A percentile compares a stretch with the other conserved stretches of the same genome.
Evolutionary conservation across 805 yeast genomes (phyloP).

Genomic region (Starmera pachycereana): DNA sequence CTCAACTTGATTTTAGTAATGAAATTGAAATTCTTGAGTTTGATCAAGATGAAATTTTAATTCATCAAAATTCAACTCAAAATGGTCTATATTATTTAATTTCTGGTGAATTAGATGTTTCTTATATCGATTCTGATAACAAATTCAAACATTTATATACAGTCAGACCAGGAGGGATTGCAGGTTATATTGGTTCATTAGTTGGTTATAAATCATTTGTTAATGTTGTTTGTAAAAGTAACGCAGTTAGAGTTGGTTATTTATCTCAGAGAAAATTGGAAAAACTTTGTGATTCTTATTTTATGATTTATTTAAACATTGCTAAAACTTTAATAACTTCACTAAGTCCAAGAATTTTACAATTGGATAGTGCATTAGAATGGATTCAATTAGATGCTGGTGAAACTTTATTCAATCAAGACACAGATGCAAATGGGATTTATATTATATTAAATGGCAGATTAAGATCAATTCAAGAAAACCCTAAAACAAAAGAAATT

Average conservation of each 20-base stretch:
- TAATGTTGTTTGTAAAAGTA: constrained; percentile 50
- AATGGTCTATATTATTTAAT: constrained; percentile 76
- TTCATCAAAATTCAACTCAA: constrained; percentile 53
- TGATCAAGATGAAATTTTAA: constrained; percentile 43
- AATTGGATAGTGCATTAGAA: constrained; percentile 85
- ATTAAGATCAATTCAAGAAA: constrained; percentile 41
- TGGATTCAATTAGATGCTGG: constrained; percentile 94
- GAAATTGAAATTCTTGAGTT: constrained; percentile 45
- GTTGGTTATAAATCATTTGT: constrained; percentile 75
- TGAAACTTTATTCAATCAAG: constrained; percentile 66
- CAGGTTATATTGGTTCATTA: constrained; percentile 77
- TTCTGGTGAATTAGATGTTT: constrained; percentile 66
- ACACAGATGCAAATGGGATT: constrained; percentile 82
- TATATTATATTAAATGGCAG: constrained; percentile 86
- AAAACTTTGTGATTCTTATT: constrained; percentile 60
- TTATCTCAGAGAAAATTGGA: constrained; percentile 55
- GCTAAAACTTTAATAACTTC: constrained; percentile 66
- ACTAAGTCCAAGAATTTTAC: constrained; percentile 54
- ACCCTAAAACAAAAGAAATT: constrained; percentile 16
- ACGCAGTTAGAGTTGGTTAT: constrained; percentile 54
- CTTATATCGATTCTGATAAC: constrained; percentile 26
- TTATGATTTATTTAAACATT: constrained; percentile 63
- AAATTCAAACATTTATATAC: constrained; percentile 39
- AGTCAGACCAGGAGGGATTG: constrained; percentile 69
- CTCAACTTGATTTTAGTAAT: constrained; percentile 39